Base-by-base conservation (phyloP, 176 grass and related monocot genomes). In the Aechmea fasciata region DNA sequence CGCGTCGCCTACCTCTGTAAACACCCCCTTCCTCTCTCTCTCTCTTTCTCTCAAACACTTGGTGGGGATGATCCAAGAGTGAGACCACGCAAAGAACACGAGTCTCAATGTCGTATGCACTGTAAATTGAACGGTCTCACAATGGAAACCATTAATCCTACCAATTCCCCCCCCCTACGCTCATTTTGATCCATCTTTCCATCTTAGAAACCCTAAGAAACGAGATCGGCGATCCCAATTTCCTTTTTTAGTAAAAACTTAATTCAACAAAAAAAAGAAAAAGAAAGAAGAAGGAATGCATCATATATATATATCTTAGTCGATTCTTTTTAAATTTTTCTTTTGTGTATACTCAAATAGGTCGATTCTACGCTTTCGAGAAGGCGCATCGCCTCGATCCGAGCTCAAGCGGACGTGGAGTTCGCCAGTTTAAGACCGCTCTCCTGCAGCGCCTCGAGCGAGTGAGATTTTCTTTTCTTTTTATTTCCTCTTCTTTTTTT, bases 301-400 rank as follows among this genome's bases (percentile, higher is more conserved):
- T 23, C 33, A 7, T 41, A 5, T n/a, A n/a, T n/a, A 23, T 24
- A 49, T 33, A 2, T 22, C n/a, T 75, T 47, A 11, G 1, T 66
- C 29, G 6, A 14, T 41, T 10, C 6, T 26, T 48, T 67, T 9
- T 23, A 8, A 13, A 52, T 51, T 62, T 13, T 26, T 26, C 1
- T 13, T 26, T 26, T 2, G 25, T 26, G 25, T 2, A 26, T 26
- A 26, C 25, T 26, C 2, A 2, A 26, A 14, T 26, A 96, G 93
- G 88, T 82, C 89, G 89, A 25, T 97, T 97, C 62, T 92, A 97
- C 71, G 89, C 89, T 1, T 97, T 97, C 9, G 93, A 97, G 74
- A 97, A 97, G 82, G 88, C 89, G 11, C 93, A 97, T 55, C 68
- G 86, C 71, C 65, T 97, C 14, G 93, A 92, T 75, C 93, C 91